Percentiles rank a stretch among this genome's conserved stretches.
Conservation (phyloP, 2,329 filamentous ascomycete genomes). For the Ophiosphaerella herpotricha region DNA sequence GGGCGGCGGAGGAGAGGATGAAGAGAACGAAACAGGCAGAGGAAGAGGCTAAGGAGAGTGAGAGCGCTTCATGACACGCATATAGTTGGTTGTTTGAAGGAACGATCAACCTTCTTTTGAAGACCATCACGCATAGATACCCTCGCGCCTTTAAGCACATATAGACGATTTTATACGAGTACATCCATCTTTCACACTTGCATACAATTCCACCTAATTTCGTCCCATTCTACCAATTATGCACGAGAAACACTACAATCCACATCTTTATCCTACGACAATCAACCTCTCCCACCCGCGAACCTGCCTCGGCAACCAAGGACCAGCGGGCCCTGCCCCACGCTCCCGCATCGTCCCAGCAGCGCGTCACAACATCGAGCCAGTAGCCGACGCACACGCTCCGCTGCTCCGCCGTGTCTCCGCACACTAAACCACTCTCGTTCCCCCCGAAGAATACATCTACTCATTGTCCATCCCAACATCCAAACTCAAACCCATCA, state of each 20-base stretch:
- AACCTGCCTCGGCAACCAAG: not conserved
- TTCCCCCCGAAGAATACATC: not conserved
- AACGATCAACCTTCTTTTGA: not conserved
- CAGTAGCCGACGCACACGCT: slow-evolving; percentile 10
- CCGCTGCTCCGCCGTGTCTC: slow-evolving; percentile 9
- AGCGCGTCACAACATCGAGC: slow-evolving; percentile 8
- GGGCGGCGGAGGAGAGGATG: slow-evolving; percentile 70
- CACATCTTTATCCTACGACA: not conserved
- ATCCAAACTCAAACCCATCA: not conserved
- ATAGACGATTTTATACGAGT: not conserved
- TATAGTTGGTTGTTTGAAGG: not conserved
- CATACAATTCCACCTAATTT: not conserved
- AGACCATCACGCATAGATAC: not conserved
- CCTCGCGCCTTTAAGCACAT: not conserved
- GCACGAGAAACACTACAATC: not conserved
- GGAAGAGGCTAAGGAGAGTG: slow-evolving; percentile 34
- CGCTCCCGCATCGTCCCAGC: slow-evolving; percentile 8
- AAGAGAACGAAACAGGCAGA: slow-evolving; percentile 55
- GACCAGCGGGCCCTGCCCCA: slow-evolving; percentile 12
- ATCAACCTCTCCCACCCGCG: not conserved
- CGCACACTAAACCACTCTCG: not conserved
- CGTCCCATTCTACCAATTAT: not conserved
- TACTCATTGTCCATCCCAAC: not conserved
- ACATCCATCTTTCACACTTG: not conserved
- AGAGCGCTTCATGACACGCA: slow-evolving; percentile 3